Conservation (phyloP, 768 basidiomycete species). For the Leccinum fibrillosum region DNA sequence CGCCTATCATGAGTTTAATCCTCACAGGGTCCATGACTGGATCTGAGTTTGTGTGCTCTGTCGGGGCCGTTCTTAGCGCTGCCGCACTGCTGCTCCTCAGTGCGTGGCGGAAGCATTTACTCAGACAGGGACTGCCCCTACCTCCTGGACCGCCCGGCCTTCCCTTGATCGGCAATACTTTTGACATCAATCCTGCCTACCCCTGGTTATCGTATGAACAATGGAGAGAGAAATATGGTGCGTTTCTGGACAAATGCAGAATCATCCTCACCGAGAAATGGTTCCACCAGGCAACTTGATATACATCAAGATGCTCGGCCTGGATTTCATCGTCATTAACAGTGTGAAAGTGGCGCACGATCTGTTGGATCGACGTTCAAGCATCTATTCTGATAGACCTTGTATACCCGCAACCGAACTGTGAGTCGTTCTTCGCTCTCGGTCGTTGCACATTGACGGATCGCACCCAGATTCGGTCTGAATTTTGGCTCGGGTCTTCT, state of each 20-base stretch:
- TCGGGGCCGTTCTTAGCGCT: constrained; percentile 1
- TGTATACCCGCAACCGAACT: constrained; percentile 15
- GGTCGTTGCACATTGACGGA: neutral
- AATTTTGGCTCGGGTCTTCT: constrained; percentile 29
- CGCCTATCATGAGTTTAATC: neutral
- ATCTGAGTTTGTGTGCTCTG: constrained; percentile 1
- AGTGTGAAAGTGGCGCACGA: constrained; percentile 18
- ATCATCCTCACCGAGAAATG: neutral
- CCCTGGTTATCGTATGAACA: constrained; percentile 34
- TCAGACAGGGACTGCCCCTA: constrained; percentile 28
- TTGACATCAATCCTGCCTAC: constrained; percentile 16
- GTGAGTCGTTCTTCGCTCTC: constrained; percentile 10
- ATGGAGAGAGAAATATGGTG: constrained; percentile 34
- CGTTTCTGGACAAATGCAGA: neutral
- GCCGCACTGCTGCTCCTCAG: constrained; percentile 1
- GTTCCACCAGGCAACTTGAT: constrained; percentile 20
- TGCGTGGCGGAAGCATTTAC: constrained; percentile 16
- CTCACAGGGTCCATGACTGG: neutral
- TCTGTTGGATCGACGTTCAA: constrained; percentile 26
- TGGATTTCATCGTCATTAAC: constrained; percentile 28
- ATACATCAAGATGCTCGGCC: constrained; percentile 25
- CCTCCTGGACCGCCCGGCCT: constrained; percentile 53
- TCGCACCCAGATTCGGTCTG: constrained; percentile 24
- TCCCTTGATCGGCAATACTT: constrained; percentile 26
- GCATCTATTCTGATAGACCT: constrained; percentile 28